Evolutionary conservation across 768 basidiomycete genomes (phyloP).

Genomic region (Hirschioporus abietinus): DNA sequence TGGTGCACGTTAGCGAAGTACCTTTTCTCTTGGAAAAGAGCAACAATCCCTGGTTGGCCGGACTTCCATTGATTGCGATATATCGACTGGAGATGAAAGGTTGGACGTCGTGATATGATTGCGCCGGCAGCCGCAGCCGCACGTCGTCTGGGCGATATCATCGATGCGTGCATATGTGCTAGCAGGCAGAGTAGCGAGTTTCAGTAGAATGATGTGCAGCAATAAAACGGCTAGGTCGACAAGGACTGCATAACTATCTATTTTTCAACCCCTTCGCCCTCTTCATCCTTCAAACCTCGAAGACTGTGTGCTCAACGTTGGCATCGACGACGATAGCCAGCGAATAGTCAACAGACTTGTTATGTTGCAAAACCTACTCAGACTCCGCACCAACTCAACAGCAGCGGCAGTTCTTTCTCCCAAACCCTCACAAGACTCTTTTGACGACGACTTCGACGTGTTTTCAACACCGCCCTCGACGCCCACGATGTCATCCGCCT

Average conservation of each 20-base stretch:
- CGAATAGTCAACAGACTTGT: neutral
- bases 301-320: neutral
- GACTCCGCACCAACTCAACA: neutral
- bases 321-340: neutral
- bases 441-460: conserved; percentile 1
- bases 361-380: neutral
- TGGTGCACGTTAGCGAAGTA: neutral
- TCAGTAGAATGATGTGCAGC: neutral
- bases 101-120: conserved; percentile 1
- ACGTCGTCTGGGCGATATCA: neutral
- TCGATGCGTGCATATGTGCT: neutral
- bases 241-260: neutral
- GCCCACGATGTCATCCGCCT: conserved; percentile 5
- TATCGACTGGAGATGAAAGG: neutral
- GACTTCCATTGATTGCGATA: neutral
- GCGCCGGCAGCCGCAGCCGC: neutral
- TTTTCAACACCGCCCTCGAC: conserved; percentile 12
- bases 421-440: neutral
- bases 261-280: neutral
- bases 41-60: neutral
- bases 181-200: neutral
- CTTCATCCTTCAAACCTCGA: neutral
- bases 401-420: neutral
- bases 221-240: neutral
- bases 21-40: neutral